Base-by-base conservation (phyloP, 106 monocot genomes). In the Dioscorea dumetorum region DNA sequence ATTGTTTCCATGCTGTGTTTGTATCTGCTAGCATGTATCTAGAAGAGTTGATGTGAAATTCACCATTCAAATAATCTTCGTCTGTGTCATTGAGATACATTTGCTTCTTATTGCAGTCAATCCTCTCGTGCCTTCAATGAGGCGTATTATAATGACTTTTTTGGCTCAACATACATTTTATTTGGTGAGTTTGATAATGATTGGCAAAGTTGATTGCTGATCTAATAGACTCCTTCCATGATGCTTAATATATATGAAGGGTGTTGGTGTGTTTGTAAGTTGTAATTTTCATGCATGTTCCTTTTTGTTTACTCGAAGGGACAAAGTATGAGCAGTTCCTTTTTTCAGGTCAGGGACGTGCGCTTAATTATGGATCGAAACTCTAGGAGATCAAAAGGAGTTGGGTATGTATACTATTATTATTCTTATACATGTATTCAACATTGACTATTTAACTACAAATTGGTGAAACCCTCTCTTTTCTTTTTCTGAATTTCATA, bases 351-450 rank as follows among this genome's bases (percentile, higher is more conserved):
- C 14, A 67, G 93, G 54, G 93, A 93, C 75, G 93, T 93, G 33
- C 83, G 88, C 13, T 58, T 93, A 16, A 93, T 93, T 24, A 93
- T 93, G 88, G 93, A 93, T 77, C 88, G 88, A 0, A 93, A 79
- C 35, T 93, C 93, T 12, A 81, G 86, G 59, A 61, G 88, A 15
- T 93, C 93, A 22, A 93, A 93, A 68, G 93, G 93, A 81, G 93
- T 93, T 72, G 93, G 93, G 92, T 93, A 85, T 62, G 76, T 79
- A 19, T 49, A 21, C 67, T 41, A 41, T 5, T 41, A 8, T 5
- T 41, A 41, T 41, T 28, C 28, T 28, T 41, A 41, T 6, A 5
- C 10, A 0, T 6, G 6, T 10, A 41, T 41, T 41, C 9, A 41
- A 10, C 41, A 8, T 0, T 41, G 5, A 41, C 41, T 41, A 41